Evolutionary conservation across 495 filamentous ascomycete genomes (phyloP).

Genomic region (Neurospora terricola): DNA sequence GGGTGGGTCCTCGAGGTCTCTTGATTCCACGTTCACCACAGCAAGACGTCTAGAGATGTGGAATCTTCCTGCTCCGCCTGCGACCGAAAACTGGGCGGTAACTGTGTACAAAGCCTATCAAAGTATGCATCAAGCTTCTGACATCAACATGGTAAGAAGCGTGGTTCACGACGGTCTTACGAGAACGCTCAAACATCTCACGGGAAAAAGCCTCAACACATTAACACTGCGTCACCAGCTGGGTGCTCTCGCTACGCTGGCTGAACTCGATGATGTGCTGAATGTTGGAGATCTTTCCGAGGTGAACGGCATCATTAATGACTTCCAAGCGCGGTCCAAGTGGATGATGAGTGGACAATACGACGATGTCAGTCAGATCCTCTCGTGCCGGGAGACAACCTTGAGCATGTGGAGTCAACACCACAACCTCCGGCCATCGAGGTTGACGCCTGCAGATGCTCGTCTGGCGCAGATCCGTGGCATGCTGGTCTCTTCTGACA

Average conservation of each 20-base stretch:
- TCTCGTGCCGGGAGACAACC: constrained; percentile 72
- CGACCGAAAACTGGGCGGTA: constrained; percentile 49
- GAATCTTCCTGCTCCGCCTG: constrained; percentile 70
- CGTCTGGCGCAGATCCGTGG: constrained; percentile 62
- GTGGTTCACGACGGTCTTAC: constrained; percentile 57
- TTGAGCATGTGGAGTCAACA: constrained; percentile 71
- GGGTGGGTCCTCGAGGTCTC: constrained; percentile 42
- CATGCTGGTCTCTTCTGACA: constrained; percentile 60
- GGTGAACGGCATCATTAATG: constrained; percentile 49
- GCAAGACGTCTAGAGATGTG: constrained; percentile 84
- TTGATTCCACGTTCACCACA: constrained; percentile 65
- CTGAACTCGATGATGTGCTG: constrained; percentile 72
- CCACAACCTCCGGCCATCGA: constrained; percentile 48
- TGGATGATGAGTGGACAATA: constrained; percentile 78
- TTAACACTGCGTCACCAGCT: constrained; percentile 54
- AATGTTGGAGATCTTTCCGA: constrained; percentile 46
- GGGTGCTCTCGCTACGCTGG: constrained; percentile 63
- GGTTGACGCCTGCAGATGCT: constrained; percentile 48
- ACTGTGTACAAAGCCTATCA: constrained; percentile 75
- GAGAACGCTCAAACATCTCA: constrained; percentile 49
- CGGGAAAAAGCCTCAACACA: constrained; percentile 44
- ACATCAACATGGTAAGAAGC: constrained; percentile 36
- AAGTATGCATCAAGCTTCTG: constrained; percentile 56
- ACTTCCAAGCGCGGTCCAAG: constrained; percentile 51
- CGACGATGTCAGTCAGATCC: constrained; percentile 67